Percentiles rank a stretch among this genome's conserved stretches.
phyloP scores from a whole-genome alignment of 2,329 filamentous ascomycete species.

The Fusarium dimerum region DNA sequence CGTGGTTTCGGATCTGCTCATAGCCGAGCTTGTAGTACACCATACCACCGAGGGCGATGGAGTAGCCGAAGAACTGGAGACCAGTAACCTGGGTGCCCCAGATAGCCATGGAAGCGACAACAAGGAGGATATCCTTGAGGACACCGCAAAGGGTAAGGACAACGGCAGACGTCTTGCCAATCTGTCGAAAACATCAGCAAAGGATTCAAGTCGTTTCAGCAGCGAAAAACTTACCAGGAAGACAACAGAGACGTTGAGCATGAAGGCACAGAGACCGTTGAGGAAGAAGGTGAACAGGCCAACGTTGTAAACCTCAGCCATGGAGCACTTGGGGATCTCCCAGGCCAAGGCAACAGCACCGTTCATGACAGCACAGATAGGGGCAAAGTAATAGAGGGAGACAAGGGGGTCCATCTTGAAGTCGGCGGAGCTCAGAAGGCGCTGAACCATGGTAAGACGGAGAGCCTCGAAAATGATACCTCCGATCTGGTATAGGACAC shows the following conservation, averaged over 20 bases:
- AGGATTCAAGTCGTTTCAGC: too few relatives aligned
- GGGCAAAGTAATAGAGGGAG: constrained; percentile 88
- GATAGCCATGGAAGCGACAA: constrained; percentile 76
- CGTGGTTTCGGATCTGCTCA: constrained; percentile 81
- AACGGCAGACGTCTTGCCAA: constrained; percentile 84
- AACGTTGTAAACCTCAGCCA: constrained; percentile 72
- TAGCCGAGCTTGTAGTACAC: constrained; percentile 81
- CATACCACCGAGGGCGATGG: constrained; percentile 76
- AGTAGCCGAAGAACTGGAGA: constrained; percentile 83
- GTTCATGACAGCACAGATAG: constrained; percentile 82
- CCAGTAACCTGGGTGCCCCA: constrained; percentile 74
- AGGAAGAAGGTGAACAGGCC: constrained; percentile 71
- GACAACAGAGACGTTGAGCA: constrained; percentile 82
- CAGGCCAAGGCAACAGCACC: constrained; percentile 70
- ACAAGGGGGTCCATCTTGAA: constrained; percentile 93
- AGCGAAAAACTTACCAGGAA: constrained; percentile 66
- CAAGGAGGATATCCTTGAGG: constrained; percentile 84
- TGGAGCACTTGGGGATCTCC: constrained; percentile 69
- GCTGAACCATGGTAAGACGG: constrained; percentile 82
- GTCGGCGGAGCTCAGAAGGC: constrained; percentile 76
- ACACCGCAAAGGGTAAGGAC: constrained; percentile 86
- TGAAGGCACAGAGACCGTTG: constrained; percentile 77
- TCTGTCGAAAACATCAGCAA: constrained; percentile 53
- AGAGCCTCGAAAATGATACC: constrained; percentile 82
- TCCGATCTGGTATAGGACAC: constrained; percentile 76